Percentiles rank a stretch among this genome's conserved stretches.
Conservation (phyloP, 257 asterid genomes). For the Nicotiana obtusifolia region DNA sequence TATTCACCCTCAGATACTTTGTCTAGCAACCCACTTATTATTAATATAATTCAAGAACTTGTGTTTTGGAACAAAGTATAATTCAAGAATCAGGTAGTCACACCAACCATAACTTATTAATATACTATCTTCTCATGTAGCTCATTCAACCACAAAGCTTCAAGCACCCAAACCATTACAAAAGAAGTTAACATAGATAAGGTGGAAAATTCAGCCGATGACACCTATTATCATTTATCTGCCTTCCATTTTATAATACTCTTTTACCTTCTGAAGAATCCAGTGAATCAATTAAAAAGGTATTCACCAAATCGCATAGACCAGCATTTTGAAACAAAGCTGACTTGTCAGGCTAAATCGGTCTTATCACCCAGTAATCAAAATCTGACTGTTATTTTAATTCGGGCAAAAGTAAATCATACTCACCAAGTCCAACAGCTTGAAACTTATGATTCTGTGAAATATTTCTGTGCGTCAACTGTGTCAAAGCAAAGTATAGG, state of each 20-base stretch:
- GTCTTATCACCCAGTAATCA: neutral
- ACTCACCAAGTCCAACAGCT: conserved; percentile 98
- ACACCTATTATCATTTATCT: neutral
- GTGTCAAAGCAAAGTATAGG: conserved; percentile 94
- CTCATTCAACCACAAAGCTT: neutral
- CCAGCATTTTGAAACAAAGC: neutral
- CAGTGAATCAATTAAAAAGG: neutral
- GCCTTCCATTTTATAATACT: neutral
- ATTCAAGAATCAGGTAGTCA: neutral
- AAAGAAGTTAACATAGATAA: neutral
- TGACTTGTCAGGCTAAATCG: neutral
- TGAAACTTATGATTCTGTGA: conserved; percentile 98
- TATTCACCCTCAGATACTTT: neutral
- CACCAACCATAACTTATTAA: neutral
- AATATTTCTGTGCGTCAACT: conserved; percentile 88
- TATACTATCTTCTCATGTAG: neutral
- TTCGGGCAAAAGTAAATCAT: neutral
- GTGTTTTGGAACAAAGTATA: neutral
- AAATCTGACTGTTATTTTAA: neutral
- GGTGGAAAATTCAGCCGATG: neutral
- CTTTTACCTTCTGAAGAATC: neutral
- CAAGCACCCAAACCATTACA: neutral
- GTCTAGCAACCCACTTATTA: neutral
- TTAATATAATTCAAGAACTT: too few species aligned
- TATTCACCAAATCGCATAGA: neutral